Evolutionary conservation across 2,329 filamentous ascomycete genomes (phyloP).

Genomic region (Plenodomus lindquistii): DNA sequence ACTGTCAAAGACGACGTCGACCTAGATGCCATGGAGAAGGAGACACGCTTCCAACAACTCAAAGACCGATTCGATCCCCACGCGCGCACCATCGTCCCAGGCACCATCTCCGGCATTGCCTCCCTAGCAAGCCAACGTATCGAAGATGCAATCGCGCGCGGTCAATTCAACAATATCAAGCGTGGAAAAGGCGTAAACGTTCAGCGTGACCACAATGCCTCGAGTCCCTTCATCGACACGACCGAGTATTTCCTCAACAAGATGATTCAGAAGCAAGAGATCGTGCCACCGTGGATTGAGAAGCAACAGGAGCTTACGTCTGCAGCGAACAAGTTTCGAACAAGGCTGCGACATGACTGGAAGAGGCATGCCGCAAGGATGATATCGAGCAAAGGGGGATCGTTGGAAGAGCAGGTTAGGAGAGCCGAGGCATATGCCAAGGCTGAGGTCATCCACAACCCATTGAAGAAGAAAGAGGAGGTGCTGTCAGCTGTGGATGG

Average conservation of each 20-base stretch:
- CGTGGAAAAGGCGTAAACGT: constrained; percentile 71
- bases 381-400: constrained; percentile 78
- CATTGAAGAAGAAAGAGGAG: constrained; percentile 52
- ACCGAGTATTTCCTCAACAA: constrained; percentile 99
- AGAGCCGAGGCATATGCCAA: constrained; percentile 73
- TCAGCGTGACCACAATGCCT: constrained; percentile 79
- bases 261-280: constrained; percentile 94
- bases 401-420: constrained; percentile 71
- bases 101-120: constrained; percentile 75
- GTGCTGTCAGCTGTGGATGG: constrained; percentile 49
- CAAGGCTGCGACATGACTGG: constrained; percentile 80
- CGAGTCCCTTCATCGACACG: constrained; percentile 89
- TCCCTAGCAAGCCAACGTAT: constrained; percentile 89
- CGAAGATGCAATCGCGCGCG: constrained; percentile 88
- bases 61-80: constrained; percentile 78
- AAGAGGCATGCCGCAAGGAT: constrained; percentile 76
- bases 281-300: constrained; percentile 97
- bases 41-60: constrained; percentile 72
- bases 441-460: constrained; percentile 71
- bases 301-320: constrained; percentile 89
- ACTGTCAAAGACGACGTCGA: constrained; percentile 55
- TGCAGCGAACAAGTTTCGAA: constrained; percentile 70
- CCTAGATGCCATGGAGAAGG: constrained; percentile 72
- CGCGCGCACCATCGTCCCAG: constrained; percentile 74
- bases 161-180: constrained; percentile 82